phyloP scores from a whole-genome alignment of 768 basidiomycete genomes.

The Rhodosporidiobolus odoratus region DNA sequence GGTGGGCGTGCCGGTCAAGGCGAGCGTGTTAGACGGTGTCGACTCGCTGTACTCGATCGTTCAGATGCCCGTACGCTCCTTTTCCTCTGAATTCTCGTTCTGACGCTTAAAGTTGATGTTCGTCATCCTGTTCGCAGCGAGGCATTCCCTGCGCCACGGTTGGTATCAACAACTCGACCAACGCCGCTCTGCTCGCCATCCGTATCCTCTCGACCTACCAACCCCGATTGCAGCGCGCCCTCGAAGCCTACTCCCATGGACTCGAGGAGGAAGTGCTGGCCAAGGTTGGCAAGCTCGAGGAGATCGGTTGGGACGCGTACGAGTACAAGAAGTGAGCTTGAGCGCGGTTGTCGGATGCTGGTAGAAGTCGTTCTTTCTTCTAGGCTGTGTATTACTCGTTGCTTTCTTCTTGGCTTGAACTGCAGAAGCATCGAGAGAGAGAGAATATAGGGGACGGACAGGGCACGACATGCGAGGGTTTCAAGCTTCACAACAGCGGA shows the following conservation, averaged over 20 bases:
- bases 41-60: conserved; percentile 97
- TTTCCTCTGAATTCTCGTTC: background rate
- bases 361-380: background rate
- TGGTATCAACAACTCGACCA: conserved; percentile 90
- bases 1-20: conserved; percentile 94
- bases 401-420: background rate
- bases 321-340: conserved; percentile 25
- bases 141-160: conserved; percentile 97
- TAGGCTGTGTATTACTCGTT: background rate
- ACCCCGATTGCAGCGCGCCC: conserved; percentile 59
- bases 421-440: background rate
- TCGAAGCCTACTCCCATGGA: conserved; percentile 66
- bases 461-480: background rate
- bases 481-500: too few relatives aligned
- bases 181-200: conserved; percentile 84
- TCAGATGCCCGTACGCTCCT: conserved; percentile 86
- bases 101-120: background rate
- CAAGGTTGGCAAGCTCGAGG: conserved; percentile 70
- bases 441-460: background rate
- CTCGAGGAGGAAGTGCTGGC: conserved; percentile 69
- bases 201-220: conserved; percentile 73
- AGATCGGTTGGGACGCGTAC: conserved; percentile 83
- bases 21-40: conserved; percentile 85
- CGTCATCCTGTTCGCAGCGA: conserved; percentile 58
- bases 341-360: background rate